Evolutionary conservation across 176 grass and related monocot genomes (phyloP).

Genomic region (Melocanna baccifera): DNA sequence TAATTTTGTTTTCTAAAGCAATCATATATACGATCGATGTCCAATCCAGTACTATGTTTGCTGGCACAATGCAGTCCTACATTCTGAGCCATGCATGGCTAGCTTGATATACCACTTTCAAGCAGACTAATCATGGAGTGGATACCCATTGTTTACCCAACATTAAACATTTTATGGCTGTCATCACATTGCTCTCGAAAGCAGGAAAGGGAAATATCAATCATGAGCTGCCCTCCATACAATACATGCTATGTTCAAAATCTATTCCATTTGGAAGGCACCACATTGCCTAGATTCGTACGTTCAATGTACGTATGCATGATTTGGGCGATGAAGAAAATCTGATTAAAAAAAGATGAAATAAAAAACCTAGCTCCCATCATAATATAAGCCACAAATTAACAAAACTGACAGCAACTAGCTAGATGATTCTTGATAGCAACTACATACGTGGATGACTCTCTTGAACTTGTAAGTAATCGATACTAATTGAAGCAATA

Average conservation of each 20-base stretch:
- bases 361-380: not conserved
- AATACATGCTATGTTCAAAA: not conserved
- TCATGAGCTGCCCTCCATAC: constrained; percentile 11
- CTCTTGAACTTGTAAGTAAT: not conserved
- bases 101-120: constrained; percentile 9
- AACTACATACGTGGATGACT: not conserved
- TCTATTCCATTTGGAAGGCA: not conserved
- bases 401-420: not conserved
- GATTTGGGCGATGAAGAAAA: not conserved
- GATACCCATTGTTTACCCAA: constrained; percentile 26
- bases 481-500: not conserved
- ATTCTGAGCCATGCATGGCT: constrained; percentile 8
- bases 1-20: constrained; percentile 6
- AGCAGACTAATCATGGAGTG: not conserved
- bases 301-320: not conserved
- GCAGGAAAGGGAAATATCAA: constrained; percentile 23
- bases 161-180: constrained; percentile 27
- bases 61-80: not conserved
- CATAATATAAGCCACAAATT: not conserved
- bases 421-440: not conserved
- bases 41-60: not conserved
- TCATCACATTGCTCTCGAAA: constrained; percentile 20
- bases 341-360: not conserved
- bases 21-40: not conserved
- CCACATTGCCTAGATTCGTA: not conserved